Conservation (phyloP, 306 rosid species). For the Begonia fuchsioides region DNA sequence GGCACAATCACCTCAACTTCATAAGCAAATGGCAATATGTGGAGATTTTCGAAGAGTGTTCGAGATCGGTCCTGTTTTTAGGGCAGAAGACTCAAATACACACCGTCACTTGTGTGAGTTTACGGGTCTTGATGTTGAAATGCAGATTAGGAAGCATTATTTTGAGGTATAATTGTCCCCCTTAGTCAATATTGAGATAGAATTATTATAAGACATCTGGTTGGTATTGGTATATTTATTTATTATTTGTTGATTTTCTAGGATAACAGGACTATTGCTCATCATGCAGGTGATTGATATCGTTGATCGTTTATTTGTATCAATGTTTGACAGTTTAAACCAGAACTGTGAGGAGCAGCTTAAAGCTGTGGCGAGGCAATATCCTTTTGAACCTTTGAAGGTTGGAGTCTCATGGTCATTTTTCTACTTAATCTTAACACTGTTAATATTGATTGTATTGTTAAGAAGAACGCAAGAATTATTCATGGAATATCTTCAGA, state of each 20-base stretch:
- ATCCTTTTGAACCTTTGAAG: conserved; percentile 90
- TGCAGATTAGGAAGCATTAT: conserved; percentile 71
- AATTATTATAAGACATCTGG: no score
- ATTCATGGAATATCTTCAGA: no score
- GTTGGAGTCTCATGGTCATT: conserved; percentile 12
- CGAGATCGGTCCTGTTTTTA: conserved; percentile 76
- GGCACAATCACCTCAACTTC: conserved; percentile 96
- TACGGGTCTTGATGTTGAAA: conserved; percentile 86
- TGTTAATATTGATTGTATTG: no score
- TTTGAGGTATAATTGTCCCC: conserved; percentile 48
- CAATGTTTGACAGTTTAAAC: conserved; percentile 64
- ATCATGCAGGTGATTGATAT: conserved; percentile 70
- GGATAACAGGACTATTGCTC: not conserved
- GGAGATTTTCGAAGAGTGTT: conserved; percentile 80
- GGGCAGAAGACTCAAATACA: conserved; percentile 84
- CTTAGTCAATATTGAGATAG: no score
- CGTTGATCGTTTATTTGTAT: conserved; percentile 56
- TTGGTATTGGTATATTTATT: no score
- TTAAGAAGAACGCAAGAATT: no score
- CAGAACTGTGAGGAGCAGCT: conserved; percentile 48
- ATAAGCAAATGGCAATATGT: conserved; percentile 90
- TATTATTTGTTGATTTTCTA: no score
- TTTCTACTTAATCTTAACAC: no score
- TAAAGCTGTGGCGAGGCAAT: conserved; percentile 64
- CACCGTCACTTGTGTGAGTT: conserved; percentile 93